Conservation (phyloP, 495 filamentous ascomycete species). For the Penicillium arizonense region DNA sequence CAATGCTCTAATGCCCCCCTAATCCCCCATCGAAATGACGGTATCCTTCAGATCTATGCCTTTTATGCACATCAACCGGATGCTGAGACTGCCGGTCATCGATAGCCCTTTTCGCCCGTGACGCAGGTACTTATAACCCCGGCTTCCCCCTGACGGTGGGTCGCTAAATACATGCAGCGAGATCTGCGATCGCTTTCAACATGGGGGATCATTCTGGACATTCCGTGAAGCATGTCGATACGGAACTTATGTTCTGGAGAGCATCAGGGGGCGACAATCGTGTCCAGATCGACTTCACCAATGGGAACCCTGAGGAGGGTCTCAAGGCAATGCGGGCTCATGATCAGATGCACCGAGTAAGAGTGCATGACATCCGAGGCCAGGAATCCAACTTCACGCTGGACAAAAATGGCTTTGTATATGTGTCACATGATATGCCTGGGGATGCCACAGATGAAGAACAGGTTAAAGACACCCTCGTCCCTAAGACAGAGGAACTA, state of each 20-base stretch:
- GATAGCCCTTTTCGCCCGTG: background rate
- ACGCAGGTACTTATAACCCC: background rate
- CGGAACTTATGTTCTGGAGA: constrained; percentile 8
- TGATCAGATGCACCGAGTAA: constrained; percentile 2
- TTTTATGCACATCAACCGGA: constrained; percentile 1
- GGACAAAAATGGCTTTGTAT: constrained; percentile 10
- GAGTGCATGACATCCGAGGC: constrained; percentile 12
- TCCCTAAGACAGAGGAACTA: constrained; percentile 13
- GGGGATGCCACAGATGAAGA: constrained; percentile 5
- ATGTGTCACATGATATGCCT: constrained; percentile 12
- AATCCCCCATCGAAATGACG: background rate
- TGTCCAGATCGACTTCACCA: constrained; percentile 3
- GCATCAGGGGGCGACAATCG: background rate
- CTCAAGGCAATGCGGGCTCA: background rate
- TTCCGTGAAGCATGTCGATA: background rate
- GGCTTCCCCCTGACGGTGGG: background rate
- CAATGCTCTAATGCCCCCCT: too few species aligned
- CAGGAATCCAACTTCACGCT: constrained; percentile 5
- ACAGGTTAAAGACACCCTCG: constrained; percentile 2
- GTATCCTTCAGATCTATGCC: background rate
- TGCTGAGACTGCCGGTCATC: background rate
- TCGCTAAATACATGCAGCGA: background rate
- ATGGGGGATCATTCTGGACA: background rate
- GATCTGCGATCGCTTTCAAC: background rate
- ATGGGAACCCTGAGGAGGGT: background rate